A percentile compares a stretch with the other conserved stretches of the same genome.
Conservation (phyloP, 805 yeast species). For the Lipomyces mesembrius region DNA sequence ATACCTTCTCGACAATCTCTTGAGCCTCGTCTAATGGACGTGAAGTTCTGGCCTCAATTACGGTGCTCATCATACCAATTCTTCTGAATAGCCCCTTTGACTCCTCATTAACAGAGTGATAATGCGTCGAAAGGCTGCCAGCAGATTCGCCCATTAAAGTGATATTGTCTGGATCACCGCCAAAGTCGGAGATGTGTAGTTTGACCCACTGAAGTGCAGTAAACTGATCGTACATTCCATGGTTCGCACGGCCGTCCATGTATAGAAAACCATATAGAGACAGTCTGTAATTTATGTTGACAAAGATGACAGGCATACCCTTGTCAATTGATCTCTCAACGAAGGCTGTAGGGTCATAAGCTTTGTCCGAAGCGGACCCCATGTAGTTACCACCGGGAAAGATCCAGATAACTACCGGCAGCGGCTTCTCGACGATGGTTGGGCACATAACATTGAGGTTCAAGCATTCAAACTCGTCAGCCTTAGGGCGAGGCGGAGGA, state of each 20-base stretch:
- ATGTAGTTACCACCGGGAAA: conserved; percentile 33
- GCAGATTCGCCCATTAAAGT: conserved; percentile 56
- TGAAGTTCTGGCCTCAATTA: conserved; percentile 39
- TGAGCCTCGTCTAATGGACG: conserved; percentile 37
- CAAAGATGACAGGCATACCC: conserved; percentile 45
- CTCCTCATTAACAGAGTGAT: conserved; percentile 43
- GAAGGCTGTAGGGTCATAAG: conserved; percentile 41
- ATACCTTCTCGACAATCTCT: conserved; percentile 24
- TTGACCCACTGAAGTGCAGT: conserved; percentile 55
- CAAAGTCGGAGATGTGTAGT: conserved; percentile 51
- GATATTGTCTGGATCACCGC: conserved; percentile 53
- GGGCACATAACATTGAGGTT: conserved; percentile 44
- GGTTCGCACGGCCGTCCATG: conserved; percentile 47
- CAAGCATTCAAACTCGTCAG: conserved; percentile 44
- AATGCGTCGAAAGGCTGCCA: conserved; percentile 52
- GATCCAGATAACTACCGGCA: conserved; percentile 36
- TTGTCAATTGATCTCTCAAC: conserved; percentile 37
- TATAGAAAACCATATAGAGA: conserved; percentile 50
- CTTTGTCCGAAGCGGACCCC: conserved; percentile 32
- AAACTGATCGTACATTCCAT: conserved; percentile 56
- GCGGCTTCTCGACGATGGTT: conserved; percentile 6
- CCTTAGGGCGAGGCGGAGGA: conserved; percentile 18
- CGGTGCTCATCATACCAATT: conserved; percentile 43
- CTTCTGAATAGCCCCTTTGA: conserved; percentile 37
- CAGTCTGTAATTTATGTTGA: conserved; percentile 49